Conservation (phyloP, 129 eudicot species). For the Tagetes patula region DNA sequence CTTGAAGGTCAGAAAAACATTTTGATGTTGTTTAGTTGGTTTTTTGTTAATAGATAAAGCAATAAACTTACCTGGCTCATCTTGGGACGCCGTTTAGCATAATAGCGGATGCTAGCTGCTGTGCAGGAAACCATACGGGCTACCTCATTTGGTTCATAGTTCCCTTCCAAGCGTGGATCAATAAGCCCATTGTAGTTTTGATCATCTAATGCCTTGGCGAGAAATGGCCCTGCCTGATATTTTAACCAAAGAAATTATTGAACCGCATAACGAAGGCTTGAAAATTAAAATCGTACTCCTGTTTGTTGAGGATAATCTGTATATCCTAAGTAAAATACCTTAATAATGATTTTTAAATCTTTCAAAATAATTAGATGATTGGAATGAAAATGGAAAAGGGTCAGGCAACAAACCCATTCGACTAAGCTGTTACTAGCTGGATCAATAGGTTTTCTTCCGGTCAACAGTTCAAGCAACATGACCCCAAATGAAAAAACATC, state of each 20-base stretch:
- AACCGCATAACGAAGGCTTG: neutral
- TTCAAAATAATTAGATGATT: neutral
- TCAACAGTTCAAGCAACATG: constrained; percentile 77
- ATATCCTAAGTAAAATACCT: too few relatives aligned
- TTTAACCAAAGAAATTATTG: neutral
- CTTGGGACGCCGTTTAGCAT: constrained; percentile 69
- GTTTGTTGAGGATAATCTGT: too few relatives aligned
- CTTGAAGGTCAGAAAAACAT: too few relatives aligned
- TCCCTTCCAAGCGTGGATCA: constrained; percentile 65
- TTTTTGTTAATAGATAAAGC: neutral
- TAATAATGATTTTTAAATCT: neutral
- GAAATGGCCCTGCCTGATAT: constrained; percentile 76
- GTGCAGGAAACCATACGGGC: constrained; percentile 62
- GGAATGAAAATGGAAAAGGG: neutral
- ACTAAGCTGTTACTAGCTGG: constrained; percentile 58
- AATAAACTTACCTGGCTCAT: constrained; percentile 70
- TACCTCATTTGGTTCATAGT: constrained; percentile 50
- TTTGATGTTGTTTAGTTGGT: too few relatives aligned
- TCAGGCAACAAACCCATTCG: constrained; percentile 67
- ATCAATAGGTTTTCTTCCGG: constrained; percentile 71
- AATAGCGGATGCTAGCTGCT: constrained; percentile 78
- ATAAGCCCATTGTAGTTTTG: constrained; percentile 49
- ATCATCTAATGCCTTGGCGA: constrained; percentile 59
- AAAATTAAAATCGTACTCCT: neutral
- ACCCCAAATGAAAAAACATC: constrained; percentile 95